These are phyloP conservation scores for Fonsecaea pedrosoi DNA, from an alignment of 2,329 filamentous ascomycete genomes.

Conservation along the genomic window DNA sequence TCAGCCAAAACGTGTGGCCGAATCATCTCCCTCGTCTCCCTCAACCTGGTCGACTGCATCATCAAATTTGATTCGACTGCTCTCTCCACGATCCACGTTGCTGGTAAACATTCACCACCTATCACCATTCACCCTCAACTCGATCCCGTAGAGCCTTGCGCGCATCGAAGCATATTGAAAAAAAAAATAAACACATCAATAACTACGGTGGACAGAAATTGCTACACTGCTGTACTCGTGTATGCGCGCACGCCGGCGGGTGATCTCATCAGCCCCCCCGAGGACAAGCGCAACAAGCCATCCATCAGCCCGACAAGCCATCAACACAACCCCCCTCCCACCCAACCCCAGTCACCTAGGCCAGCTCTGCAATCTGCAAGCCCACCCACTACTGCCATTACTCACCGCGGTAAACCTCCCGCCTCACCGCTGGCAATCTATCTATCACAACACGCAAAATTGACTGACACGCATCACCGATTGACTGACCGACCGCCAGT, in stretches of 20 bases:
- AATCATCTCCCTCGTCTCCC: conserved; percentile 25
- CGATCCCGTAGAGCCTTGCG: conserved; percentile 27
- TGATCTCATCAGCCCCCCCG: conserved; percentile 32
- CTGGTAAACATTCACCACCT: conserved; percentile 35
- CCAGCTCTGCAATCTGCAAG: conserved; percentile 25
- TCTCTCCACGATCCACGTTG: conserved; percentile 31
- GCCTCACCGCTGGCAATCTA: conserved; percentile 22
- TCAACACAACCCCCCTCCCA: conserved; percentile 10
- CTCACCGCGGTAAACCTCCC: conserved; percentile 20
- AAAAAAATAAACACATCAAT: background rate
- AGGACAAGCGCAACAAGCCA: conserved; percentile 19
- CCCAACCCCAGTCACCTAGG: conserved; percentile 15
- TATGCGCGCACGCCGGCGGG: conserved; percentile 16
- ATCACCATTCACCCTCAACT: conserved; percentile 27
- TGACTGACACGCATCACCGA: conserved; percentile 16
- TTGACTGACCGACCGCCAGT: conserved; percentile 17
- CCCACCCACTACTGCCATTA: conserved; percentile 21
- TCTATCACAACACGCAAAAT: conserved; percentile 15
- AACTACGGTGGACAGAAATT: background rate
- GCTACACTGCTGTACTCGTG: background rate
- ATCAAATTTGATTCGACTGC: conserved; percentile 34
- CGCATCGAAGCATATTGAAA: conserved; percentile 15
- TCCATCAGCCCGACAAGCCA: conserved; percentile 25
- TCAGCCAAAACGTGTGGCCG: conserved; percentile 11
- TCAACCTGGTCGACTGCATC: conserved; percentile 17